phyloP scores from a whole-genome alignment of 257 asterid species.

The Salvia hispanica region DNA sequence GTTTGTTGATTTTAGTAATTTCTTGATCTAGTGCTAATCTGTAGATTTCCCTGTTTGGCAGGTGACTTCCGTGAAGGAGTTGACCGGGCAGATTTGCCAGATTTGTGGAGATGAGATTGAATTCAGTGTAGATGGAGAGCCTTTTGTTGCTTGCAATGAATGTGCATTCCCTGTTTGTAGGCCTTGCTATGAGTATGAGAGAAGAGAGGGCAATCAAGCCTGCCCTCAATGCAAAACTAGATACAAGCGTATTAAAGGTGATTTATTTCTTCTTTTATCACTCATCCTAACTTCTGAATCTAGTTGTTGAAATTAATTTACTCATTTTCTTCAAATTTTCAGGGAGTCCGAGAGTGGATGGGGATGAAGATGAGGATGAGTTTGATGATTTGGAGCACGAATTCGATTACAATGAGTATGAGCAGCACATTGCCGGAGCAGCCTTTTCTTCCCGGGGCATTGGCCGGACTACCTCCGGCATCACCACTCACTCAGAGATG shows the following conservation, averaged over 20 bases:
- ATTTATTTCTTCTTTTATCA: too few species aligned
- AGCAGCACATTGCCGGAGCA: conserved; percentile 52
- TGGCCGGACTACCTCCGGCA: conserved; percentile 53
- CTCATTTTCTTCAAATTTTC: conserved; percentile 18
- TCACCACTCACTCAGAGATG: conserved; percentile 52
- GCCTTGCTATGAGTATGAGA: conserved; percentile 84
- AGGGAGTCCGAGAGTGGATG: conserved; percentile 87
- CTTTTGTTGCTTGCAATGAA: conserved; percentile 77
- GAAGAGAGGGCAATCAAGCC: conserved; percentile 84
- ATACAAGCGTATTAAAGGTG: conserved; percentile 81
- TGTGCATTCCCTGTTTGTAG: conserved; percentile 77
- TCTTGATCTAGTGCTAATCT: not conserved
- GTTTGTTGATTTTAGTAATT: not conserved
- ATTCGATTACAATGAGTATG: conserved; percentile 53
- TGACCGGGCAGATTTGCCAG: conserved; percentile 68
- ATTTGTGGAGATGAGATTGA: conserved; percentile 78
- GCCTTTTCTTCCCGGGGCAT: conserved; percentile 46
- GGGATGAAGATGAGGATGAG: conserved; percentile 90
- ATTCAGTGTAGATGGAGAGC: conserved; percentile 54
- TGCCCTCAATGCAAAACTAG: conserved; percentile 93
- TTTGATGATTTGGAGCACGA: conserved; percentile 85
- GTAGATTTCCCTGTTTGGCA: conserved; percentile 28
- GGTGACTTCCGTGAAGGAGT: conserved; percentile 64
- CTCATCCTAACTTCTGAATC: not conserved
- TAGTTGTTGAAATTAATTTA: not conserved